phyloP scores from a whole-genome alignment of 2,329 filamentous ascomycete genomes.

The Leptographium flavum region DNA sequence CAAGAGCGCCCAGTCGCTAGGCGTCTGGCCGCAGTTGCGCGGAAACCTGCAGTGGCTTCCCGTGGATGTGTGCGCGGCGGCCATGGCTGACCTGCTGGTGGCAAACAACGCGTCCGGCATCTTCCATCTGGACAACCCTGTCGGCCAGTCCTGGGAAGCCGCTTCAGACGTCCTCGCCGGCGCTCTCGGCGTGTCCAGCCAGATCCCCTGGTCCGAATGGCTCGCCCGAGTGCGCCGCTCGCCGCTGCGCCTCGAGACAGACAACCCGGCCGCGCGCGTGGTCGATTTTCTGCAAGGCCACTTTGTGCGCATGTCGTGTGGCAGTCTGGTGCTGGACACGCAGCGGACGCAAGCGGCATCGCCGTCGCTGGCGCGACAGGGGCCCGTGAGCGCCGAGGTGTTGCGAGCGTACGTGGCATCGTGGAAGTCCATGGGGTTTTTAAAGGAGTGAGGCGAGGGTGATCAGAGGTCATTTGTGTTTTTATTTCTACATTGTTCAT shows the following conservation, averaged over 20 bases:
- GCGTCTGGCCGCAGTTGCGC: constrained; percentile 23
- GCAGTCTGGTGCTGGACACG: constrained; percentile 16
- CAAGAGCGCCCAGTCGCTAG: constrained; percentile 32
- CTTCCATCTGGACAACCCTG: constrained; percentile 19
- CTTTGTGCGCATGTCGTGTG: constrained; percentile 18
- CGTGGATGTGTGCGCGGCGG: constrained; percentile 22
- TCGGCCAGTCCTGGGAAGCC: constrained; percentile 16
- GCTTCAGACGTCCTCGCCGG: constrained; percentile 12
- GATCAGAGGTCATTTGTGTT: no score
- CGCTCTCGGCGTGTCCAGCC: constrained; percentile 11
- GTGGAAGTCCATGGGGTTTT: constrained; percentile 2
- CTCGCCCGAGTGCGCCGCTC: constrained; percentile 14
- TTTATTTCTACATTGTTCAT: no score
- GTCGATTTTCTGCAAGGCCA: constrained; percentile 18
- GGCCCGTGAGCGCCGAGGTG: background rate
- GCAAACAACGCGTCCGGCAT: constrained; percentile 8
- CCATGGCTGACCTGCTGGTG: constrained; percentile 15
- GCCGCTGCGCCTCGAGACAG: constrained; percentile 5
- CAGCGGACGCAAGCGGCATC: background rate
- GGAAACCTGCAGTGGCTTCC: constrained; percentile 30
- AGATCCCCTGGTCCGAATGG: constrained; percentile 17
- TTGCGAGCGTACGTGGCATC: background rate
- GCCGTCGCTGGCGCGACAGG: background rate
- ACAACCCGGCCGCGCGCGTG: constrained; percentile 15
- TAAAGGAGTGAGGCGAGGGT: background rate